phyloP scores from a whole-genome alignment of 1,139 yeast species.

The Geotrichum cucujoidarum region DNA sequence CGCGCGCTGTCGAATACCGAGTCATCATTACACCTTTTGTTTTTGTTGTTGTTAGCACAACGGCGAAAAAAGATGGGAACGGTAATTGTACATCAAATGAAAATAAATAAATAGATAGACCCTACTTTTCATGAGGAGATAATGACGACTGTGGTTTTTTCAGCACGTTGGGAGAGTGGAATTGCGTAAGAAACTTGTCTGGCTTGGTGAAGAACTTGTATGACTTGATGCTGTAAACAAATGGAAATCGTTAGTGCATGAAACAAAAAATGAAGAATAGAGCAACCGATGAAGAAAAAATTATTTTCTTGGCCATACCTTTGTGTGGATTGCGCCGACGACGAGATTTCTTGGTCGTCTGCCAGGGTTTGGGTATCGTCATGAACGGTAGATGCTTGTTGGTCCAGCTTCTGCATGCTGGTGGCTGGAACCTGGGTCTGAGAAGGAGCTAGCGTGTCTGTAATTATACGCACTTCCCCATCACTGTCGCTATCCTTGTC shows the following conservation, averaged over 20 bases:
- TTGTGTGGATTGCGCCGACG: background rate
- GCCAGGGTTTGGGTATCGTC: no score
- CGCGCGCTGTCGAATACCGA: background rate
- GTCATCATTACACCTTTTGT: background rate
- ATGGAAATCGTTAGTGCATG: background rate
- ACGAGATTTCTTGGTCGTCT: slow-evolving; percentile 3
- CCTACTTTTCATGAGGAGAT: background rate
- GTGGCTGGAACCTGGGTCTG: slow-evolving; percentile 5
- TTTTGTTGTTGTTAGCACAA: no score
- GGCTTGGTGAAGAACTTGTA: slow-evolving; percentile 8
- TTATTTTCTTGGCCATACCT: background rate
- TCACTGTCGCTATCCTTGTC: slow-evolving; percentile 1
- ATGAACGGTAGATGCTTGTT: background rate
- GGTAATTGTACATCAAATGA: no score
- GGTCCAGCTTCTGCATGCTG: background rate
- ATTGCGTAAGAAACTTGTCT: slow-evolving; percentile 3
- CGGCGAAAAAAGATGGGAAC: no score
- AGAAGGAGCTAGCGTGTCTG: background rate
- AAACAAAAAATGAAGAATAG: background rate
- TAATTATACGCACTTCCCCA: background rate
- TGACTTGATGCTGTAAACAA: background rate
- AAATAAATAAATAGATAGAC: background rate
- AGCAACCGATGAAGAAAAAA: background rate
- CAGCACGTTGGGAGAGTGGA: background rate
- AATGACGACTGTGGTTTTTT: background rate